Evolutionary conservation across 140 eudicot species (phyloP), one percentile per base, ranked within the genome.

Genomic region (Ambrosia hybrid): DNA sequence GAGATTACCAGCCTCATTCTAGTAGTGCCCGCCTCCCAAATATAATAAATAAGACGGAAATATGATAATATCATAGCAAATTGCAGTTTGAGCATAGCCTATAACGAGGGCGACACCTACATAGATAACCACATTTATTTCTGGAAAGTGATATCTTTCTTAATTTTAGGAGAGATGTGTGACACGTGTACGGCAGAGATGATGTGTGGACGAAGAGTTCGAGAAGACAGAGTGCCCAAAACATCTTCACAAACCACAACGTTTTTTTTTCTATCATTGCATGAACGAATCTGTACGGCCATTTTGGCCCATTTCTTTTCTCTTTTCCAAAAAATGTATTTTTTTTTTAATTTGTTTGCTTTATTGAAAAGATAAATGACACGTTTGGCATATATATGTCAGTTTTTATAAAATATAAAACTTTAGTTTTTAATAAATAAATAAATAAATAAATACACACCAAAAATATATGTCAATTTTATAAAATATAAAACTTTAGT

Each of bases 201-300:
- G 21, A 2, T 6, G 7, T 46, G 38, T 21, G 26, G 82, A 65
- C 78, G 80, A 76, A 68, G 70, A 68, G 48, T 64, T 71, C 73
- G 17, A 78, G 78, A 53, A 55, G 9, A 53, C 67, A 14, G 51
- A 26, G 43, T 63, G 77, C 68, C 73, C 43, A 71, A 34, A 16
- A 58, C 57, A 68, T 45, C 52, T 30, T 21, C 39, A 21, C 38
- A 10, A 57, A 57, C 65, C 38, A 58, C 65, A 58, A 56, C 48
- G 51, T 12, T 48, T 55, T 71, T 77, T 71, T 78, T 15, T 7
- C 26, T 21, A 21, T 21, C 26, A 21, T 21, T 21, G 26, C 26
- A 78, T 71, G 69, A 45, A 45, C 78, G 43, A 72, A 78, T 78
- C 78, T 57, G 82, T 78, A 78, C 82, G 82, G 73, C 57, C 52